phyloP scores from a whole-genome alignment of 2,329 filamentous ascomycete species.

The Thelonectria rubi region DNA sequence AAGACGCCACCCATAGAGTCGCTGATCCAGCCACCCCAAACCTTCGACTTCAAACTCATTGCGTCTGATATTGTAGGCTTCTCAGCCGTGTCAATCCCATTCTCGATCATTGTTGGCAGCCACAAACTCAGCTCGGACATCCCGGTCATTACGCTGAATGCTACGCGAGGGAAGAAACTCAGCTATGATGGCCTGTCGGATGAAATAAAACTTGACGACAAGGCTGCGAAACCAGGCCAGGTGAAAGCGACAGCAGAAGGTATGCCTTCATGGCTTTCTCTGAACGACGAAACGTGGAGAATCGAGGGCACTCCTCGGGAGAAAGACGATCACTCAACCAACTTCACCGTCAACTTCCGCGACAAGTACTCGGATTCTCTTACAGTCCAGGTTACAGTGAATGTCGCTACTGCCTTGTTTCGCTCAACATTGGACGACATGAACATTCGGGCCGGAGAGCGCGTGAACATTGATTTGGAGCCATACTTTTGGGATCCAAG shows the following conservation, averaged over 20 bases:
- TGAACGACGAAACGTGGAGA: slow-evolving; percentile 69
- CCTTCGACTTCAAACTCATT: slow-evolving; percentile 75
- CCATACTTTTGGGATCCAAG: slow-evolving; percentile 53
- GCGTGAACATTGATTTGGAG: slow-evolving; percentile 54
- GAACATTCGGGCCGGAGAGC: slow-evolving; percentile 51
- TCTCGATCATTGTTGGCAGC: slow-evolving; percentile 76
- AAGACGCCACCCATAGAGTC: slow-evolving; percentile 72
- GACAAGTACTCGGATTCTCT: slow-evolving; percentile 69
- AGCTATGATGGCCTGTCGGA: slow-evolving; percentile 61
- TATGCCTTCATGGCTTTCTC: slow-evolving; percentile 74
- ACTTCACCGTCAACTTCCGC: slow-evolving; percentile 68
- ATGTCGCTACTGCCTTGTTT: slow-evolving; percentile 52
- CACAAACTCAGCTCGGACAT: slow-evolving; percentile 74
- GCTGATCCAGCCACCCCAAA: slow-evolving; percentile 73
- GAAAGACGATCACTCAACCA: slow-evolving; percentile 62
- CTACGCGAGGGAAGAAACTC: slow-evolving; percentile 61
- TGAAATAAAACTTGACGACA: slow-evolving; percentile 67
- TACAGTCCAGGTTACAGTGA: slow-evolving; percentile 59
- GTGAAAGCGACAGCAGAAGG: slow-evolving; percentile 62
- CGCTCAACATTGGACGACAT: slow-evolving; percentile 51
- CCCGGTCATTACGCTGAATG: slow-evolving; percentile 64
- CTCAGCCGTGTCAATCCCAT: slow-evolving; percentile 69
- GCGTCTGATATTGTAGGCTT: slow-evolving; percentile 85
- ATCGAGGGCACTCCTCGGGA: slow-evolving; percentile 72
- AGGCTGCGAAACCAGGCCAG: slow-evolving; percentile 57